Conservation (phyloP, 2,329 filamentous ascomycete genomes). For the Alternaria hordeiaustralica region DNA sequence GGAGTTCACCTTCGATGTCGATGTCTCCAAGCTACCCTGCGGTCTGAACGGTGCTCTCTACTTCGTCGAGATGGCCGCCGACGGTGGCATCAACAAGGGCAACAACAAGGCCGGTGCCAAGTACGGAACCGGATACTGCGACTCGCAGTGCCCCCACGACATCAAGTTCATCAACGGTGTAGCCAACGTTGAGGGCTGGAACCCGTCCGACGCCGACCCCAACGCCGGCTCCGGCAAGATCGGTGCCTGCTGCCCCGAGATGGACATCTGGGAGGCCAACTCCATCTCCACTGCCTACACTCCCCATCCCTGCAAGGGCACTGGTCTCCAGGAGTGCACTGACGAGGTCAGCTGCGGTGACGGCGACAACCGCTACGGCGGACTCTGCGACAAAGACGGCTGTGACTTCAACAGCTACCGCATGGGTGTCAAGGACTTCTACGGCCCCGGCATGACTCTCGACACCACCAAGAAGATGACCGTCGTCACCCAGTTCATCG, state of each 20-base stretch:
- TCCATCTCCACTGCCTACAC: slow-evolving; percentile 64
- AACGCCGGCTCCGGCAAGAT: slow-evolving; percentile 61
- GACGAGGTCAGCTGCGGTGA: slow-evolving; percentile 52
- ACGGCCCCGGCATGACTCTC: slow-evolving; percentile 61
- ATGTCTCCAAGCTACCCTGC: slow-evolving; percentile 68
- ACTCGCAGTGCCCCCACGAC: slow-evolving; percentile 52
- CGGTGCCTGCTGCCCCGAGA: slow-evolving; percentile 71
- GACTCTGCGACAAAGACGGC: slow-evolving; percentile 71
- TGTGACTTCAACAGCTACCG: slow-evolving; percentile 70
- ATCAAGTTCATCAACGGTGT: slow-evolving; percentile 62
- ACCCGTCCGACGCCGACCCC: slow-evolving; percentile 58
- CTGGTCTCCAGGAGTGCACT: slow-evolving; percentile 60
- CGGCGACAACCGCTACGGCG: slow-evolving; percentile 62
- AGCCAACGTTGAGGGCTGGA: slow-evolving; percentile 64
- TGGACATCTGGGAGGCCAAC: slow-evolving; percentile 50
- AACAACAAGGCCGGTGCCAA: slow-evolving; percentile 61
- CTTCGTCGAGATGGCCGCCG: slow-evolving; percentile 64
- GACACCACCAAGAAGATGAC: slow-evolving; percentile 54
- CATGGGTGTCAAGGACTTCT: slow-evolving; percentile 68
- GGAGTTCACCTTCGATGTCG: slow-evolving; percentile 52
- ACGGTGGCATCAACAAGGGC: slow-evolving; percentile 62
- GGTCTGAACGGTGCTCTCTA: slow-evolving; percentile 68
- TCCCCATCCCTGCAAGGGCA: slow-evolving; percentile 66
- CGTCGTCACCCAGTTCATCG: slow-evolving; percentile 61
- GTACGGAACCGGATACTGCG: slow-evolving; percentile 62